These are phyloP conservation scores for Solanum bulbocastanum DNA, from an alignment of 257 asterid species.

Conservation along the genomic window DNA sequence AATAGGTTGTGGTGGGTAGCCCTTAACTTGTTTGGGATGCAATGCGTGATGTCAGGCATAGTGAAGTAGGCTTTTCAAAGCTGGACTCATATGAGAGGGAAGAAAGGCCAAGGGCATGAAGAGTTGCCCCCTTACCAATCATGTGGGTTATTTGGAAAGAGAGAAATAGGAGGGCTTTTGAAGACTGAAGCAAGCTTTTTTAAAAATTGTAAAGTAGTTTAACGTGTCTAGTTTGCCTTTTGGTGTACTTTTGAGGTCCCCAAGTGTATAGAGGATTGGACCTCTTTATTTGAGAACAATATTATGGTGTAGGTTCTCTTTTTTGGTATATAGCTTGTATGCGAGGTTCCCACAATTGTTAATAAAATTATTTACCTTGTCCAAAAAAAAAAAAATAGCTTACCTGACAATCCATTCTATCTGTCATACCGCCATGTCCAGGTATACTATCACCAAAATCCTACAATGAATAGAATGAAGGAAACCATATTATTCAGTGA, in stretches of 20 bases:
- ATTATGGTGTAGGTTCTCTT: neutral
- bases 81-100: neutral
- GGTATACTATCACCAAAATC: slow-evolving; percentile 99
- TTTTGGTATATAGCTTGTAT: neutral
- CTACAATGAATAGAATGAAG: slow-evolving; percentile 24
- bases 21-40: neutral
- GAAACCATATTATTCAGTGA: neutral
- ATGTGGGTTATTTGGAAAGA: neutral
- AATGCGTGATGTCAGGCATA: neutral
- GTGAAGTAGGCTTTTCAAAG: neutral
- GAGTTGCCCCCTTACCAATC: neutral
- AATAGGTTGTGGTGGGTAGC: neutral
- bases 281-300: neutral
- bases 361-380: neutral
- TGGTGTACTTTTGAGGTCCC: neutral
- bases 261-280: neutral
- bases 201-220: neutral
- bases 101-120: neutral
- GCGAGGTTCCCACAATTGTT: neutral
- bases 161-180: neutral
- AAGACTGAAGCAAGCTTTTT: neutral
- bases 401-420: slow-evolving; percentile 99
- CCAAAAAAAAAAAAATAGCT: neutral
- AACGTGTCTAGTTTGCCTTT: neutral
- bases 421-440: slow-evolving; percentile 98